phyloP scores from a whole-genome alignment of 2,329 filamentous ascomycete genomes.

The Trichoderma citrinoviride region DNA sequence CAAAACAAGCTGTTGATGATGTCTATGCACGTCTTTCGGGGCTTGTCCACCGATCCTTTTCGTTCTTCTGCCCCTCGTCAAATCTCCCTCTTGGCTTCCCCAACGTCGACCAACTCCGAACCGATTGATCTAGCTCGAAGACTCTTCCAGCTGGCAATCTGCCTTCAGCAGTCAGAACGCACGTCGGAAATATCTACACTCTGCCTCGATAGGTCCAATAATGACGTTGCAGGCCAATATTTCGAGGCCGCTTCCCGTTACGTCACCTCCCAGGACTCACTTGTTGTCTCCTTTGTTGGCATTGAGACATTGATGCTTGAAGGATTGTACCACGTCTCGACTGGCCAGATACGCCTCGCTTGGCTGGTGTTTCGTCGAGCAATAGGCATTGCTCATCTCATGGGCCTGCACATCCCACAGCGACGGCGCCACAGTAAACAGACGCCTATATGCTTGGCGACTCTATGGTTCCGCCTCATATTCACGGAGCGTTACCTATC shows the following conservation, averaged over 20 bases:
- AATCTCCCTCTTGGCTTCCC: background rate
- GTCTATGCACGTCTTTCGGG: constrained; percentile 15
- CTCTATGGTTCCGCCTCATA: constrained; percentile 41
- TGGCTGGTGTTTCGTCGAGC: constrained; percentile 9
- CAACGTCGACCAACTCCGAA: background rate
- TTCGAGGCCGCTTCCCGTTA: constrained; percentile 10
- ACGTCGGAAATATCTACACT: background rate
- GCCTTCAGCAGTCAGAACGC: constrained; percentile 5
- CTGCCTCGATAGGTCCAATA: background rate
- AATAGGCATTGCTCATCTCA: background rate
- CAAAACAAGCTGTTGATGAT: constrained; percentile 6
- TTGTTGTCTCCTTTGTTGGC: background rate
- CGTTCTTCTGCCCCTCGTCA: background rate
- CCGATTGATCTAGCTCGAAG: constrained; percentile 2
- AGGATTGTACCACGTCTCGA: background rate
- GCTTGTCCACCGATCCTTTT: background rate
- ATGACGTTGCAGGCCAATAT: background rate
- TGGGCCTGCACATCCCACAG: constrained; percentile 6
- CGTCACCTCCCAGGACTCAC: constrained; percentile 9
- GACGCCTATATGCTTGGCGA: background rate
- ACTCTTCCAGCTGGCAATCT: constrained; percentile 8
- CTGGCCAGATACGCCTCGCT: background rate
- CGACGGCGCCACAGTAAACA: background rate
- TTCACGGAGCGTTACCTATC: constrained; percentile 39
- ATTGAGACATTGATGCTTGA: constrained; percentile 6